Percentiles rank a stretch among this genome's conserved stretches.
phyloP scores from a whole-genome alignment of 257 asterid genomes.

The Leptodermis oblonga region DNA sequence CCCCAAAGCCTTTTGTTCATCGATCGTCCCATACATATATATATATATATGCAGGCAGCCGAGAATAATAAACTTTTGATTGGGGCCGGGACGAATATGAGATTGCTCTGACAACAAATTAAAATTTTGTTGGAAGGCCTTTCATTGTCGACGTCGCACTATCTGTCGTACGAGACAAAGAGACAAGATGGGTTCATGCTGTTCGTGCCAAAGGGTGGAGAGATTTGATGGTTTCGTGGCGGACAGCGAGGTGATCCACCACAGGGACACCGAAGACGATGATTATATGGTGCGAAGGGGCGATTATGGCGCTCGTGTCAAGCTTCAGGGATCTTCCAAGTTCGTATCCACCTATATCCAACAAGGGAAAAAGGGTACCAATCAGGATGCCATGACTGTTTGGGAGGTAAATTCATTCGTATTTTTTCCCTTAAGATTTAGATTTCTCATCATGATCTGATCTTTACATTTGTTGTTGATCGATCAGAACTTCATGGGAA shows the following conservation, averaged over 20 bases:
- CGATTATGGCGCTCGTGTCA: conserved; percentile 62
- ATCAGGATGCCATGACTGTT: conserved; percentile 93
- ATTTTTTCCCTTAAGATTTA: background rate
- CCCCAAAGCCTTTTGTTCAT: no score
- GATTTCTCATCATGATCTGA: background rate
- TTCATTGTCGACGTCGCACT: no score
- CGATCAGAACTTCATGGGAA: conserved; percentile 64
- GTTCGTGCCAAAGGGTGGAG: conserved; percentile 62
- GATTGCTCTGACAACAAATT: conserved; percentile 1
- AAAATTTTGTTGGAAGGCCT: conserved; percentile 2
- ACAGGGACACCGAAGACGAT: conserved; percentile 30
- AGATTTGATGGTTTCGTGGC: conserved; percentile 27
- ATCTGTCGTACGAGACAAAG: no score
- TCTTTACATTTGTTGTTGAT: background rate
- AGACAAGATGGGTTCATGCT: conserved; percentile 79
- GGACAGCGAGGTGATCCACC: conserved; percentile 32
- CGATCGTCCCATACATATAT: no score
- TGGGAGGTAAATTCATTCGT: conserved; percentile 71
- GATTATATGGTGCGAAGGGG: conserved; percentile 41
- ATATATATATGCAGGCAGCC: no score
- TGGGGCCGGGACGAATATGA: no score
- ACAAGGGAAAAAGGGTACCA: conserved; percentile 68
- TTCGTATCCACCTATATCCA: conserved; percentile 55
- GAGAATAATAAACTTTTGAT: no score
- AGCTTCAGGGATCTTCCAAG: conserved; percentile 70